Evolutionary conservation across 2,329 filamentous ascomycete genomes (phyloP).

Genomic region (Aspergillus sp.): DNA sequence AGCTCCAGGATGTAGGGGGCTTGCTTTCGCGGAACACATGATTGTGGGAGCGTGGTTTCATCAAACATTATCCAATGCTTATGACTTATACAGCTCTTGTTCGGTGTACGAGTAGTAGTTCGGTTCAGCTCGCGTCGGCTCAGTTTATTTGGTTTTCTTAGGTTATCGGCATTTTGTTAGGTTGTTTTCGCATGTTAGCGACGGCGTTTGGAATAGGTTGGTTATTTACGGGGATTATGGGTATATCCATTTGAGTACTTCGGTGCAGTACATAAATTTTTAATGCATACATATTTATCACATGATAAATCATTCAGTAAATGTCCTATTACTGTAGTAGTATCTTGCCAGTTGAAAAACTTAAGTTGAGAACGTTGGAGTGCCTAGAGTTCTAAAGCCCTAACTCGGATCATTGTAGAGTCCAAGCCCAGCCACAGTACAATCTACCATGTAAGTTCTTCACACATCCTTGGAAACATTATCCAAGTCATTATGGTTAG

Average conservation of each 20-base stretch:
- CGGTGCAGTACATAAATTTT: neutral
- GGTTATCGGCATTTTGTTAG: neutral
- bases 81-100: neutral
- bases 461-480: neutral
- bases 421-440: too few relatives aligned
- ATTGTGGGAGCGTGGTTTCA: neutral
- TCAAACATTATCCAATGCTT: neutral
- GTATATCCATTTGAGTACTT: too few relatives aligned
- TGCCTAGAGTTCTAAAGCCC: too few relatives aligned
- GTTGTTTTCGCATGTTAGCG: neutral
- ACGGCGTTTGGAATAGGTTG: neutral
- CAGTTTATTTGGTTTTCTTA: too few relatives aligned
- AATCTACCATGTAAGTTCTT: too few relatives aligned
- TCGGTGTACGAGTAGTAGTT: neutral
- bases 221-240: neutral
- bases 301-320: too few relatives aligned
- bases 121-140: too few relatives aligned
- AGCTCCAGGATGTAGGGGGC: constrained; percentile 47
- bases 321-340: too few relatives aligned
- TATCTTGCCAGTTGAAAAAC: too few relatives aligned
- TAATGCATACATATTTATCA: neutral
- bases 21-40: constrained; percentile 27
- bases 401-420: too few relatives aligned
- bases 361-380: too few relatives aligned
- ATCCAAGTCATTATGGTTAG: neutral